Evolutionary conservation across 768 basidiomycete species (phyloP).

Genomic region (Ramaria sp.): DNA sequence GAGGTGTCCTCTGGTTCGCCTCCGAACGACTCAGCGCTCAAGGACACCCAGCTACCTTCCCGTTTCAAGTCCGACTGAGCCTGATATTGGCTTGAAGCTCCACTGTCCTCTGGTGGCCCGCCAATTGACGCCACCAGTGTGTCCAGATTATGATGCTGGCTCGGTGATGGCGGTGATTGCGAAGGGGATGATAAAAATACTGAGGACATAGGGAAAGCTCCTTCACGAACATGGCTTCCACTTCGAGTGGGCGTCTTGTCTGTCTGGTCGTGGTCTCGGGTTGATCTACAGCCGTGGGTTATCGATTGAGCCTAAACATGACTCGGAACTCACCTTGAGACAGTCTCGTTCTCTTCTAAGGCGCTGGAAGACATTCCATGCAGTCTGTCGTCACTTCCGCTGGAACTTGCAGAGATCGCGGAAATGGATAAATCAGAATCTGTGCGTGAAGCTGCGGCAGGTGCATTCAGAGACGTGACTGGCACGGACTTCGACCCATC

Average conservation of each 20-base stretch:
- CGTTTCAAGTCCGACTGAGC: not conserved
- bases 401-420: conserved; percentile 4
- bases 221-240: conserved; percentile 39
- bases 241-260: not conserved
- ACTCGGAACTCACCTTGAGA: not conserved
- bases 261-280: not conserved
- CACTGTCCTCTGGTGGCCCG: conserved; percentile 22
- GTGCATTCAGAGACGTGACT: not conserved
- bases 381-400: not conserved
- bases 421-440: conserved; percentile 3
- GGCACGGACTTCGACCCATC: not conserved
- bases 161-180: conserved; percentile 14
- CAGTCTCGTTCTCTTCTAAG: not conserved
- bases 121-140: conserved; percentile 8
- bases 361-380: not conserved
- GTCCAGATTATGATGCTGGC: conserved; percentile 15
- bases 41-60: not conserved
- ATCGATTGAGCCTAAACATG: not conserved
- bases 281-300: not conserved
- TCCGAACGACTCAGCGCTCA: not conserved
- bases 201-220: conserved; percentile 49
- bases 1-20: not conserved
- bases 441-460: not conserved
- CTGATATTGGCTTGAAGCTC: conserved; percentile 22
- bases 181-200: conserved; percentile 18